Evolutionary conservation across 768 basidiomycete genomes (phyloP), one percentile per base, ranked within the genome.

Genomic region (Psilocybe sp.): DNA sequence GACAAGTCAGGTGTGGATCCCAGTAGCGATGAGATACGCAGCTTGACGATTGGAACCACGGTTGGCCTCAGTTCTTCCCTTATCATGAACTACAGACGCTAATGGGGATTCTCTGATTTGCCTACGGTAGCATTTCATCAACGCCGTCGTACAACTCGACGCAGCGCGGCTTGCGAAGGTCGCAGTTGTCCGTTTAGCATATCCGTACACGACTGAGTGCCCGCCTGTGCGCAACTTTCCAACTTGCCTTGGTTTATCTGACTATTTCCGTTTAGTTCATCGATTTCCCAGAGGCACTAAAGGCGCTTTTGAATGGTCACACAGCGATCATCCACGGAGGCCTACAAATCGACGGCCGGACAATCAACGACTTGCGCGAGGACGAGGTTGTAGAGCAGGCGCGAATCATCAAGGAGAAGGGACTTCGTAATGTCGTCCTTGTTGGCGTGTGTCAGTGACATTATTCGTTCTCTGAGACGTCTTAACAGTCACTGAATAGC

Each of bases 151-250:
- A 14, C 81, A 85, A 64, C 62, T 74, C 19, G 77, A 85, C 60
- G 64, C 74, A 5, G 53, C 72, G 2, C 70, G 77, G n/a, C 64
- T 86, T 12, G 72, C 75, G 40, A 76, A 76, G 40, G 84, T 87
- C 0, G 85, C 82, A 0, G 82, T 86, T 34, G 72, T 87, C 42
- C 77, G 85, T 48, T 71, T 87, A 6, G 82, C 80, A 40, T 80
- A 77, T 3, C 80, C 80, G 0, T 84, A 80, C 62, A 80, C 80
- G 2, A 68, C 63, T n/a, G 79, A 80, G 32, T 74, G 74, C 14
- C 84, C 82, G 10, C 77, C 84, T 0, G 83, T 80, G 52, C 68
- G 76, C 77, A 0, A 64, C 41, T 15, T 64, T 65, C 23, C 1
- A 59, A 44, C 28, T 19, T 67, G 66, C 15, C 48, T 76, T 14